Evolutionary conservation across 1,139 yeast genomes (phyloP), one percentile per base, ranked within the genome.

Genomic region (Blastobotrys illinoisensis): DNA sequence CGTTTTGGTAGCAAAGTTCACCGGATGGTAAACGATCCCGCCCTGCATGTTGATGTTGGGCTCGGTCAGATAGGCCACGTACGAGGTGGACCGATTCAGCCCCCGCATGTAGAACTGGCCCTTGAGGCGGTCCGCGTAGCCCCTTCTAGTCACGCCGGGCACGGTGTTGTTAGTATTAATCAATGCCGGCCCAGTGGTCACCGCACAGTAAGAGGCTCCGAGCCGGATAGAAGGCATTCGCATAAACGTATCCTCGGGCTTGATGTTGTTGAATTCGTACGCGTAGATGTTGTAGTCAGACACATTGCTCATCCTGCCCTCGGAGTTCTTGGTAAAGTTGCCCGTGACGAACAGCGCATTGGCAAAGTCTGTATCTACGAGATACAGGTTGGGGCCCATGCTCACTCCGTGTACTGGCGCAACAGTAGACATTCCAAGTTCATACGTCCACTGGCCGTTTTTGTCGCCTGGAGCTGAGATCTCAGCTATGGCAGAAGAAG

Each of bases 351-450:
- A 74, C 56, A 89, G 73, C 0, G 88, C 95, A 51, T 88, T 80
- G 19, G 77, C 76, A 63, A 80, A 81, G 69, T 90, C 97, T 0
- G 90, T 74, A 66, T 89, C 97, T 2, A 88, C 80, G 14, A 87
- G 73, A 44, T 74, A 71, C 0, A 88, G 79, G 76, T 83, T 78
- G 28, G 83, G 71, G 18, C 80, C 71, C 49, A 76, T 75, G 65
- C 84, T 90, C 84, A 88, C 87, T 60, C 84, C 86, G 67, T 82
- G 87, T 0, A 82, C 80, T 58, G 86, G 76, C 60, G 81, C 83
- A 51, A 75, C 74, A 59, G 83, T 86, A 1, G 93, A 86, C 2
- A 83, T 79, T 1, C 90, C 93, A 40, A 90, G 70, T 66, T 84
- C 82, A 63, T 86, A 87, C 1, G 68, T 58, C 73, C 74, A 71